Base-by-base conservation (phyloP, 345 rosid genomes). In the Carallia brachiata region DNA sequence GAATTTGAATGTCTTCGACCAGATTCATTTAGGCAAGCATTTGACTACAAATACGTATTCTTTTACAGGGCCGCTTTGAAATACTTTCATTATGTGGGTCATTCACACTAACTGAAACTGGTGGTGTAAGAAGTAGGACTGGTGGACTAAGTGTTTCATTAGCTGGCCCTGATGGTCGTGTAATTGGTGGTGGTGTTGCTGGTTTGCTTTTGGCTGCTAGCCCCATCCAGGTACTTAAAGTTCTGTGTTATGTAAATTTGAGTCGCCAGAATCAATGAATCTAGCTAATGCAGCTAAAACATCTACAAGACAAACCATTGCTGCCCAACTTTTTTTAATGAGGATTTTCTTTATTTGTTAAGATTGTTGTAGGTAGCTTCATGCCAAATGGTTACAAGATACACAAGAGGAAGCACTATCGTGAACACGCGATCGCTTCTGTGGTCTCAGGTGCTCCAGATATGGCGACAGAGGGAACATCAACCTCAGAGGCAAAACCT, bases 351-450 rank as follows among this genome's bases (percentile, higher is more conserved):
- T 39, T 48, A 8, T 75, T 57, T 75, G 36, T 27, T 40, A 57
- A 89, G 95, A 77, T 87, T 72, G 87, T 87, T 63, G 67, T 85
- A 15, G 95, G 90, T 39, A 89, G 89, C 81, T 89, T 83, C 85
- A 70, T 62, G 81, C 87, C 84, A 6, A 70, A 68, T 63, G 78
- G 79, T 4, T 73, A 65, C 61, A 85, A 80, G 67, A 63, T 55
- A 23, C 76, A 75, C 5, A 75, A 67, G 23, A 73, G 68, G 67
- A 77, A 78, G 55, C 56, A 73, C 48, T 65, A 65, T 34, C 84
- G 83, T 0, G 58, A 62, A 39, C 62, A 69, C 17, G 28, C 23
- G 27, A 27, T 23, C 18, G 48, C 81, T 4, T 23, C 71, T 9
- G 1, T 63, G 37, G 61, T 70, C n/a, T 59, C 66, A 16, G 62